phyloP scores from a whole-genome alignment of 1,284 basidiomycete species.

The Rhodofomes roseus region DNA sequence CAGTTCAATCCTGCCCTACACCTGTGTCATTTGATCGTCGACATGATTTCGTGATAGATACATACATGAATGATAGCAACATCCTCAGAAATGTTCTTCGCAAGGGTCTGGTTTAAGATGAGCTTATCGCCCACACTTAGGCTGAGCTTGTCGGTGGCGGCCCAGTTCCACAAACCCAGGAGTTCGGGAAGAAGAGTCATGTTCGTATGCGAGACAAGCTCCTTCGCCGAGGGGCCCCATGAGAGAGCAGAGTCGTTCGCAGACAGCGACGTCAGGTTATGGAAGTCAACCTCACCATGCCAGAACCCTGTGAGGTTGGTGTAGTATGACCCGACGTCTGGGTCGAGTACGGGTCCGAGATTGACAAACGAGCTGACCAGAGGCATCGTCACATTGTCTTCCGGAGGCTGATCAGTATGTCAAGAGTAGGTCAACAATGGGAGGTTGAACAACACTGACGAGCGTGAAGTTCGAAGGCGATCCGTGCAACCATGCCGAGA shows the following conservation, averaged over 20 bases:
- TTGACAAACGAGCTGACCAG: conserved; percentile 50
- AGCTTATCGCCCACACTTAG: conserved; percentile 64
- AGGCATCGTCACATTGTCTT: conserved; percentile 40
- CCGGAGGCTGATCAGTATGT: conserved; percentile 42
- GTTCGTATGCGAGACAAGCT: conserved; percentile 47
- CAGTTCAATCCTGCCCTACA: conserved; percentile 69
- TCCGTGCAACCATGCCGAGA: conserved; percentile 71
- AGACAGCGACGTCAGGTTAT: conserved; percentile 56
- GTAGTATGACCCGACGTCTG: conserved; percentile 56
- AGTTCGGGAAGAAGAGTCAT: conserved; percentile 36
- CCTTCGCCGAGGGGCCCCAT: conserved; percentile 49
- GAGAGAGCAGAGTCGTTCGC: conserved; percentile 17
- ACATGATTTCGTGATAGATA: conserved; percentile 3
- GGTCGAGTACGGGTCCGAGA: conserved; percentile 43
- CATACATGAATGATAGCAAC: conserved; percentile 65
- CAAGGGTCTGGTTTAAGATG: conserved; percentile 28
- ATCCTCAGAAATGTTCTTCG: conserved; percentile 33
- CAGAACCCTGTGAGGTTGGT: conserved; percentile 75
- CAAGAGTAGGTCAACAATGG: conserved; percentile 3
- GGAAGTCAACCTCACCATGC: conserved; percentile 53
- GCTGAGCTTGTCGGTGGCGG: conserved; percentile 53
- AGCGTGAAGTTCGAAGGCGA: conserved; percentile 62
- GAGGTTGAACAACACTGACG: conserved; percentile 41
- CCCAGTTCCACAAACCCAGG: conserved; percentile 68
- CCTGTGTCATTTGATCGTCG: not conserved